A percentile compares a stretch with the other conserved stretches of the same genome.
Conservation (phyloP, 73 alveolate genomes). For the Paramecium pentaurelia region DNA sequence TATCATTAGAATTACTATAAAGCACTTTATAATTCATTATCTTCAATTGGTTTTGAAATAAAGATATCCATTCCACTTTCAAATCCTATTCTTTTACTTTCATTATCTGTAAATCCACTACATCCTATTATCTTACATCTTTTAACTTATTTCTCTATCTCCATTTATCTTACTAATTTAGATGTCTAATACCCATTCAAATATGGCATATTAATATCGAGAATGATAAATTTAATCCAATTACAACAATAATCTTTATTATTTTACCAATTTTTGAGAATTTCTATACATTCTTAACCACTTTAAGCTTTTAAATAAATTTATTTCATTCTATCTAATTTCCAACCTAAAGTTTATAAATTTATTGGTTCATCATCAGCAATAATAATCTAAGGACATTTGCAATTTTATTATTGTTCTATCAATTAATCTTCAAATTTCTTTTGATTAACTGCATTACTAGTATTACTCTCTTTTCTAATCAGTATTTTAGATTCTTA, state of each 20-base stretch:
- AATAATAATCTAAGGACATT: not conserved
- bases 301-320: not conserved
- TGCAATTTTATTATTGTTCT: not conserved
- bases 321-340: not conserved
- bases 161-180: not conserved
- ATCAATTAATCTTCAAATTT: not conserved
- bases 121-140: not conserved
- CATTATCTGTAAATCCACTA: conserved; percentile 27
- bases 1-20: not conserved
- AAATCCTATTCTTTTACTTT: not conserved
- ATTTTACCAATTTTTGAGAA: not conserved
- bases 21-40: not conserved
- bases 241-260: not conserved
- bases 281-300: not conserved
- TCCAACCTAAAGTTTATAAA: not conserved
- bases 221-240: not conserved
- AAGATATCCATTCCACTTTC: conserved; percentile 17
- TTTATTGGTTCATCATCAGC: conserved; percentile 6
- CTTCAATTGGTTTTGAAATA: not conserved
- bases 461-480: not conserved
- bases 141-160: not conserved
- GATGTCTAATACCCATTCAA: conserved; percentile 31
- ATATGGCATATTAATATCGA: conserved; percentile 49
- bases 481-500: not conserved
- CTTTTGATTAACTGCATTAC: not conserved